Percentiles rank a stretch among this genome's conserved stretches.
Conservation (phyloP, 2,329 filamentous ascomycete species). For the Fusarium paranaense region DNA sequence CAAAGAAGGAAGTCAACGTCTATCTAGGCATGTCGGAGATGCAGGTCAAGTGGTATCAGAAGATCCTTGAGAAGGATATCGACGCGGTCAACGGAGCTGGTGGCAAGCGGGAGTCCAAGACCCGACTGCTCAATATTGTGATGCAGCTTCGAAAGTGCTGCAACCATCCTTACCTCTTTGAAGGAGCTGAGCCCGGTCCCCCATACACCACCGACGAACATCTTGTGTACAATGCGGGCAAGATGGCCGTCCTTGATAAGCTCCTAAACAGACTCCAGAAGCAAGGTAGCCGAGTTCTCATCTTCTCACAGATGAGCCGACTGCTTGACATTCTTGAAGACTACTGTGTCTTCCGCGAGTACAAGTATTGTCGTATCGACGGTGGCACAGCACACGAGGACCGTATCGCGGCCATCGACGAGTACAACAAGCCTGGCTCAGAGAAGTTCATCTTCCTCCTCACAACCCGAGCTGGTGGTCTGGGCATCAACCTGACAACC, state of each 20-base stretch:
- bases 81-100: conserved; percentile 97
- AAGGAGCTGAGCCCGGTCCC: conserved; percentile 95
- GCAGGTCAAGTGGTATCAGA: conserved; percentile 99
- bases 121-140: conserved; percentile 95
- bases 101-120: conserved; percentile 98
- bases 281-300: conserved; percentile 94
- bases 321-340: conserved; percentile 96
- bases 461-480: conserved; percentile 92
- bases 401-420: conserved; percentile 95
- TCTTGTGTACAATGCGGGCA: conserved; percentile 90
- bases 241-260: conserved; percentile 97
- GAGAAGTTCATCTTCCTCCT: conserved; percentile 97
- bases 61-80: conserved; percentile 98
- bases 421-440: conserved; percentile 95
- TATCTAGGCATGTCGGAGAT: conserved; percentile 99
- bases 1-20: conserved; percentile 97
- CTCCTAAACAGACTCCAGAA: conserved; percentile 84
- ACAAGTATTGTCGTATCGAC: conserved; percentile 97
- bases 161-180: conserved; percentile 98
- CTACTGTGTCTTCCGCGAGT: conserved; percentile 95
- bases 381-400: conserved; percentile 97
- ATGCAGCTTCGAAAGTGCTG: conserved; percentile 99
- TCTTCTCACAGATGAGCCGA: conserved; percentile 99
- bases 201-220: conserved; percentile 99
- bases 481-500: conserved; percentile 95